Evolutionary conservation across 2,329 filamentous ascomycete species (phyloP).

Genomic region (Ascochyta viciae-villosae): DNA sequence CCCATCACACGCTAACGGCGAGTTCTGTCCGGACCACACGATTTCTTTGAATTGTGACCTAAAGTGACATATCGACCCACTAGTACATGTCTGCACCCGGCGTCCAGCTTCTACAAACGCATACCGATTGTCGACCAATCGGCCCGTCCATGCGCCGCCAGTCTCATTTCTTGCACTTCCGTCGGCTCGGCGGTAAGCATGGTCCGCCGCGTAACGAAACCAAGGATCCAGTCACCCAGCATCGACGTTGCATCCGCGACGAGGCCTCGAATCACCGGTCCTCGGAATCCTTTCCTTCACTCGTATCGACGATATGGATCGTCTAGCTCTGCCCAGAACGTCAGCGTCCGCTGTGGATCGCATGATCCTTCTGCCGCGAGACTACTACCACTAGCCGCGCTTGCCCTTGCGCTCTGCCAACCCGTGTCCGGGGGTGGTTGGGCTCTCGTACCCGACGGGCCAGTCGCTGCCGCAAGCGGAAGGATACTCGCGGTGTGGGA

Average conservation of each 20-base stretch:
- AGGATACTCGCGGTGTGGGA: background rate
- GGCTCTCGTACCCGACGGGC: background rate
- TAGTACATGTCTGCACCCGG: background rate
- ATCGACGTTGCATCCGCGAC: background rate
- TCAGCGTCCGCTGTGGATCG: background rate
- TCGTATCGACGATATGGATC: background rate
- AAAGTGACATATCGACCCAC: slow-evolving; percentile 1
- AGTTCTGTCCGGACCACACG: background rate
- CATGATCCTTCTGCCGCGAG: too few species aligned
- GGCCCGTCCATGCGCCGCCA: background rate
- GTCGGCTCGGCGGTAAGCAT: background rate
- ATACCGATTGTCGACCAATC: background rate
- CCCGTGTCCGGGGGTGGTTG: too few species aligned
- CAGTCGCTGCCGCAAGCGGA: background rate
- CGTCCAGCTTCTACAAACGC: background rate
- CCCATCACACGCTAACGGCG: background rate
- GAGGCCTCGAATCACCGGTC: background rate
- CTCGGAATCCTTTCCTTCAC: slow-evolving; percentile 10
- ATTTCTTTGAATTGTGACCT: background rate
- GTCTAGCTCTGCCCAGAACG: too few species aligned
- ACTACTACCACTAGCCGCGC: background rate
- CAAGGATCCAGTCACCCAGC: background rate
- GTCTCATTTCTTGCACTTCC: background rate
- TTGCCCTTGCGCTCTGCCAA: background rate
- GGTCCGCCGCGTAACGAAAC: background rate